Conservation (phyloP, 2,329 filamentous ascomycete genomes). For the Chaetomiaceae sp. region DNA sequence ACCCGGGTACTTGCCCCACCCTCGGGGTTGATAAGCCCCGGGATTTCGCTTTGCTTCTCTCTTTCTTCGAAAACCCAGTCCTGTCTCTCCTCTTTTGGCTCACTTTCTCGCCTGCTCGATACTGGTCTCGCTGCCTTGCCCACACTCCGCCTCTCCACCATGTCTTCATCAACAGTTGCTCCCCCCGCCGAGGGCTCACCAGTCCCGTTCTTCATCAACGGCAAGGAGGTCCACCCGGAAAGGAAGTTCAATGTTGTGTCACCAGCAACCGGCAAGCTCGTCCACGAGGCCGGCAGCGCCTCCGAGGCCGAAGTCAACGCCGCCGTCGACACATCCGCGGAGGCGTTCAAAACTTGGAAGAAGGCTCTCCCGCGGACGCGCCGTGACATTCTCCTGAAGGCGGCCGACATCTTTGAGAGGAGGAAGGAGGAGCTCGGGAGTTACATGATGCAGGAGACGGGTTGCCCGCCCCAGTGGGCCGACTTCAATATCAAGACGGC, state of each 20-base stretch:
- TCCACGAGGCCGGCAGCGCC: constrained; percentile 28
- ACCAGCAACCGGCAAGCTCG: constrained; percentile 29
- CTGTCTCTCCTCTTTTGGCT: neutral
- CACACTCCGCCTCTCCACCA: constrained; percentile 3
- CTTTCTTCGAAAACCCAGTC: neutral
- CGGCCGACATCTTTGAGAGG: constrained; percentile 58
- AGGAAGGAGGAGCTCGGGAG: constrained; percentile 55
- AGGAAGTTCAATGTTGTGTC: constrained; percentile 28
- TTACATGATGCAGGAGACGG: constrained; percentile 54
- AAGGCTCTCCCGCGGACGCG: constrained; percentile 55
- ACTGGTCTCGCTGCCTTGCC: neutral
- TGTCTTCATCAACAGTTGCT: constrained; percentile 12
- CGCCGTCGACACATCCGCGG: constrained; percentile 47
- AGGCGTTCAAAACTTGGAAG: constrained; percentile 66
- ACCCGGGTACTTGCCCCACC: constrained; percentile 1
- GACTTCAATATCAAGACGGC: constrained; percentile 38
- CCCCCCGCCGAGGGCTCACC: constrained; percentile 20
- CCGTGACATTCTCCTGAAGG: constrained; percentile 65
- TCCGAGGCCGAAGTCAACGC: constrained; percentile 27
- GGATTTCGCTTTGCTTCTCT: neutral
- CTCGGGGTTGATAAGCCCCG: neutral
- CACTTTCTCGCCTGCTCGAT: neutral
- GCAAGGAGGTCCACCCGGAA: constrained; percentile 27
- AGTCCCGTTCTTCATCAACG: constrained; percentile 32
- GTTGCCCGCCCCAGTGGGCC: constrained; percentile 36